Conservation (phyloP, 2,329 filamentous ascomycete species). For the Aspergillus pseudoterreus region DNA sequence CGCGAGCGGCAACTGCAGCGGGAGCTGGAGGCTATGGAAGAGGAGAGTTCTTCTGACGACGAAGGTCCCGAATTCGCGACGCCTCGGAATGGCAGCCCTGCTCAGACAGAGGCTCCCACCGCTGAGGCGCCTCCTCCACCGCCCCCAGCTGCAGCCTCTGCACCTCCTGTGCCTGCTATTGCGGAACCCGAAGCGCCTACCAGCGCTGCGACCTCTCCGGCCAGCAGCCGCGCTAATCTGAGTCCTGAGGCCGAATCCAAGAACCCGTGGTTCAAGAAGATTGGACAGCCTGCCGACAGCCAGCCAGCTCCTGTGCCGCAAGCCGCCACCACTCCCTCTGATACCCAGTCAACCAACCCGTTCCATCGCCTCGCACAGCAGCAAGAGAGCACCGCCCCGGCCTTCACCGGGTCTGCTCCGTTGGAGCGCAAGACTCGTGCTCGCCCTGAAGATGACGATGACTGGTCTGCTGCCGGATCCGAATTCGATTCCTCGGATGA, state of each 20-base stretch:
- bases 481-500: conserved; percentile 68
- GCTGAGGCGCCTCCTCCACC: conserved; percentile 28
- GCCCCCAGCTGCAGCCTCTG: conserved; percentile 15
- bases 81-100: conserved; percentile 57
- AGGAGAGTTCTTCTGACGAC: conserved; percentile 75
- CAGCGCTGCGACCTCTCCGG: conserved; percentile 47
- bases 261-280: conserved; percentile 92
- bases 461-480: conserved; percentile 79
- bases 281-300: conserved; percentile 64
- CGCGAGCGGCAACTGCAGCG: conserved; percentile 84
- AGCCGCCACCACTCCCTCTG: conserved; percentile 33
- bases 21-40: conserved; percentile 75
- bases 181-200: conserved; percentile 44
- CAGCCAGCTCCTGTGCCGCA: conserved; percentile 45
- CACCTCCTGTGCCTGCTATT: conserved; percentile 23
- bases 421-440: conserved; percentile 49
- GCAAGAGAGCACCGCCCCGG: conserved; percentile 48
- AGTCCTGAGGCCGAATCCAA: conserved; percentile 72
- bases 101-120: conserved; percentile 54
- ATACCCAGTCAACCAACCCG: conserved; percentile 80
- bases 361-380: conserved; percentile 84
- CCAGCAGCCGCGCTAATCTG: conserved; percentile 50
- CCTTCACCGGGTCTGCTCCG: conserved; percentile 50
- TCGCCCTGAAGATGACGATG: conserved; percentile 63
- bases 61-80: conserved; percentile 70